These are phyloP conservation scores for Trichomonas vaginalis DNA, from an alignment of 208 protist genomes.

Conservation along the genomic window DNA sequence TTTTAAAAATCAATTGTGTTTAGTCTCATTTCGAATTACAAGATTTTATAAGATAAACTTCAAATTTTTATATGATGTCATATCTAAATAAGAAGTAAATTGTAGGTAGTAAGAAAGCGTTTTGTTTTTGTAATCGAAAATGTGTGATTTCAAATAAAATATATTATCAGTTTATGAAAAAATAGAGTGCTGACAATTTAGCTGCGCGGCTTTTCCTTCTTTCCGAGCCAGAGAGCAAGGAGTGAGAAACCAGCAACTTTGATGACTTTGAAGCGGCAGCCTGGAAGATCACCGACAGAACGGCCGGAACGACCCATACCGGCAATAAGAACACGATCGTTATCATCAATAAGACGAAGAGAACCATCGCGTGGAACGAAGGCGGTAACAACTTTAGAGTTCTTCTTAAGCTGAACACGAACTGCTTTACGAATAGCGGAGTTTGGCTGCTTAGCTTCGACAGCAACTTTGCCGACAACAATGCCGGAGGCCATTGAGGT, in stretches of 20 bases:
- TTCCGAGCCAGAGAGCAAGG: conserved; percentile 82
- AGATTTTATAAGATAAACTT: too few species aligned
- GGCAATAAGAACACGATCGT: conserved; percentile 44
- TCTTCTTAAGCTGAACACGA: conserved; percentile 99
- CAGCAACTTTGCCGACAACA: conserved; percentile 52
- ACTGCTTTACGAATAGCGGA: conserved; percentile 99
- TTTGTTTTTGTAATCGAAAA: too few species aligned
- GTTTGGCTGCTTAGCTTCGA: conserved; percentile 99
- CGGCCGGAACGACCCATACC: conserved; percentile 76
- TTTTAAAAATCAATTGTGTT: too few species aligned
- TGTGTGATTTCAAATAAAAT: too few species aligned
- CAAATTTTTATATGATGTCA: too few species aligned
- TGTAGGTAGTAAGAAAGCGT: too few species aligned
- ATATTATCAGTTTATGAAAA: too few species aligned
- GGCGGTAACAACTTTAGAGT: conserved; percentile 98
- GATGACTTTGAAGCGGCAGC: conserved; percentile 90
- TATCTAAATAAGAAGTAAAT: too few species aligned
- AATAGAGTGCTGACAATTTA: too few species aligned
- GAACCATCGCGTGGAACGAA: conserved; percentile 98
- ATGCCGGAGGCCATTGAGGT: background rate
- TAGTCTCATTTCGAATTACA: too few species aligned
- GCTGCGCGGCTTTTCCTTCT: conserved; percentile 95
- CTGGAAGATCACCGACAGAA: conserved; percentile 98
- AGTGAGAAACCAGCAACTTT: conserved; percentile 94
- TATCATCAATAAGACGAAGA: conserved; percentile 96